A percentile compares a stretch with the other conserved stretches of the same genome.
phyloP scores from a whole-genome alignment of 371 early-diverging fungal genomes.

The Mortierella sp. region DNA sequence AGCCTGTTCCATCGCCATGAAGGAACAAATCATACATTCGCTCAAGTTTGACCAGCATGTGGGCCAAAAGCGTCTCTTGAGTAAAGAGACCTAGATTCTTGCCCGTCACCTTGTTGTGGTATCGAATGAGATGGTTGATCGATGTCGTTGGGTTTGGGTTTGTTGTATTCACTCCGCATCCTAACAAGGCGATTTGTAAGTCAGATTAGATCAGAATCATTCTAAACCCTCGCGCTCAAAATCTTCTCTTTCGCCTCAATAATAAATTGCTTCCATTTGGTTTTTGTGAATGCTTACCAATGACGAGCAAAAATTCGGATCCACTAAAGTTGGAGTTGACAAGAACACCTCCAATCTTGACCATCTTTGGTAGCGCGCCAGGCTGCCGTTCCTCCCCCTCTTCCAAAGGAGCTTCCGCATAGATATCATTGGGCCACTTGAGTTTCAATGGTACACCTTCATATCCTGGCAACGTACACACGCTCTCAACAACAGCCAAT shows the following conservation, averaged over 20 bases:
- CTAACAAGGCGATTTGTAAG: constrained; percentile 55
- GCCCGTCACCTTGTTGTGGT: constrained; percentile 62
- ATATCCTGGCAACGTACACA: constrained; percentile 78
- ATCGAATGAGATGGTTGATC: constrained; percentile 81
- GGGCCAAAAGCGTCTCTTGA: constrained; percentile 83
- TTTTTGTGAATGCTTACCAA: no score
- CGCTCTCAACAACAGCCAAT: constrained; percentile 85
- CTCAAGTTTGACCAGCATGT: constrained; percentile 82
- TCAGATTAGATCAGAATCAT: background rate
- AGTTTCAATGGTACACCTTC: constrained; percentile 82
- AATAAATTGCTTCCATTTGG: no score
- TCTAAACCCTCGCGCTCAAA: background rate
- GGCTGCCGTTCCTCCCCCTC: constrained; percentile 8
- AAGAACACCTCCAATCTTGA: constrained; percentile 92
- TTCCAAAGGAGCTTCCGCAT: constrained; percentile 64
- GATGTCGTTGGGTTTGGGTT: constrained; percentile 89
- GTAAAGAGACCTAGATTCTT: constrained; percentile 64
- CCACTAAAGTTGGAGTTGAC: constrained; percentile 82
- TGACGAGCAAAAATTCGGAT: constrained; percentile 81
- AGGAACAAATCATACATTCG: constrained; percentile 77
- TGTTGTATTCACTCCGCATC: constrained; percentile 86
- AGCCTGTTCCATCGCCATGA: constrained; percentile 63
- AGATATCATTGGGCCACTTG: constrained; percentile 99
- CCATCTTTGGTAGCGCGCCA: constrained; percentile 38
- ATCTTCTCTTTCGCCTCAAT: background rate